phyloP scores from a whole-genome alignment of 768 basidiomycete species.

The Tephrocybe sp. region DNA sequence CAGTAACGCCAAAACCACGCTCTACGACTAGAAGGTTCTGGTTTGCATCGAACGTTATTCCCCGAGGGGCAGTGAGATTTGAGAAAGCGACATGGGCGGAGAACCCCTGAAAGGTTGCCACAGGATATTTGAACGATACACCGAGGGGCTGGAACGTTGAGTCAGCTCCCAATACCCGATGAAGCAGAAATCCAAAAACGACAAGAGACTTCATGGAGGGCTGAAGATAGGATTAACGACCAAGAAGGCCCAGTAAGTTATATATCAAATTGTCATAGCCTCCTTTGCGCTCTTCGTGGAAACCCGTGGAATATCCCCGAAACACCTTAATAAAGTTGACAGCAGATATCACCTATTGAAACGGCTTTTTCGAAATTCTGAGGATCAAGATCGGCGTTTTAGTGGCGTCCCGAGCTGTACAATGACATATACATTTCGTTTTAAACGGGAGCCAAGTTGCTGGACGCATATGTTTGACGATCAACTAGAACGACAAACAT shows the following conservation, averaged over 20 bases:
- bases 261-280: too few relatives aligned
- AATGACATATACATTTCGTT: too few relatives aligned
- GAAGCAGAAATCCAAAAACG: not conserved
- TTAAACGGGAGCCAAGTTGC: too few relatives aligned
- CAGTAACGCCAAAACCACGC: constrained; percentile 37
- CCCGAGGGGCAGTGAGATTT: constrained; percentile 39
- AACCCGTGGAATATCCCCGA: too few relatives aligned
- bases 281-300: not conserved
- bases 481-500: too few relatives aligned
- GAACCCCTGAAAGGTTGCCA: constrained; percentile 32
- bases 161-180: not conserved
- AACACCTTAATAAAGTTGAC: too few relatives aligned
- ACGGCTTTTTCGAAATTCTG: too few relatives aligned
- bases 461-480: too few relatives aligned
- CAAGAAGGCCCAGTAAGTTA: too few relatives aligned
- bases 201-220: not conserved
- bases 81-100: constrained; percentile 35
- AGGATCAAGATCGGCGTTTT: too few relatives aligned
- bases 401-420: too few relatives aligned
- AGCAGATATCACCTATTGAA: too few relatives aligned
- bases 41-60: constrained; percentile 35
- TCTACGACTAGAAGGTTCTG: constrained; percentile 42
- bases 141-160: constrained; percentile 30
- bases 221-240: not conserved
- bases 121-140: constrained; percentile 28